Evolutionary conservation across 805 yeast species (phyloP), one percentile per base, ranked within the genome.

Genomic region (Candida rishiriensis): DNA sequence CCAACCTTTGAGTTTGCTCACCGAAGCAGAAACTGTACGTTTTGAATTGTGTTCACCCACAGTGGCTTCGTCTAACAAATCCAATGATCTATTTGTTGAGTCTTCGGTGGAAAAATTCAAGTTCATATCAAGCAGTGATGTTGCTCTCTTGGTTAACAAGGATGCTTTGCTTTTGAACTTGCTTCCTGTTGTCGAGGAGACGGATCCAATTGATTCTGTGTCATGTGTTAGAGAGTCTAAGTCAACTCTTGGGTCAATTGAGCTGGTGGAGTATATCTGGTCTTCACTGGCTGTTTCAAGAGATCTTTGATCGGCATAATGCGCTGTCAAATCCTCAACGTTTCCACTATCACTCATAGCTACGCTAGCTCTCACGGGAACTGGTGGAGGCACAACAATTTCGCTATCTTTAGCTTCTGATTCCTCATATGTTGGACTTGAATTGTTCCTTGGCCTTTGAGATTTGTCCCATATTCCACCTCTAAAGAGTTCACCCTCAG

Each of bases 401-500:
- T 10, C 21, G 31, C 17, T 21, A 28, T 16, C 10, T 7, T 21
- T 21, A 21, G 26, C 26, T 21, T 21, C 26, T 5, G 26, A n/a
- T 9, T 26, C 30, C 7, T 18, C 17, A 7, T 29, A 8, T 33
- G 31, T 3, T 6, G 34, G 3, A 5, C 17, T 30, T 10, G 18
- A 4, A 2, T 8, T 6, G 11, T n/a, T 31, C 9, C 33, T 38
- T 10, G 57, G 53, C 37, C 69, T 56, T 1, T 38, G 56, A 0
- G 63, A 44, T 17, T 71, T 70, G 50, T 84, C 89, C 98, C 98
- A 91, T 18, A 91, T 79, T 14, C 99, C 99, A 40, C 97, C 99
- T 50, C 97, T 76, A 61, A 81, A 93, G 12, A 88, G 64, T 50
- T 88, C 95, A 34, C 65, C 72, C 2, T 66, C 63, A 0, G 97